Evolutionary conservation across 1,284 basidiomycete genomes (phyloP).

Genomic region (Rhodotorula mucilaginosa): DNA sequence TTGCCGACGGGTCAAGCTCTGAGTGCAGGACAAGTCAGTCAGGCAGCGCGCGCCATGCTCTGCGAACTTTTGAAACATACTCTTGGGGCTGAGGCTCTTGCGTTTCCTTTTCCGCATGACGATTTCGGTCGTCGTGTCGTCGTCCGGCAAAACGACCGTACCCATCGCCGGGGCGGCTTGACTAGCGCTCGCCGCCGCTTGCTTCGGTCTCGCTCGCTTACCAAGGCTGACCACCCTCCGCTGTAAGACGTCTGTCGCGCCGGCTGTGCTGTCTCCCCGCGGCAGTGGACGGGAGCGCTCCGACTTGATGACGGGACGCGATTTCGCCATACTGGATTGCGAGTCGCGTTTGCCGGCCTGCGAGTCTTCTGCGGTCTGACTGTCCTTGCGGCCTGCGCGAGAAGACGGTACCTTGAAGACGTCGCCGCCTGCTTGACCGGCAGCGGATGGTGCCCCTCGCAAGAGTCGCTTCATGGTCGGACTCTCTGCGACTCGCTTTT

Average conservation of each 20-base stretch:
- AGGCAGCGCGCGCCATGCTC: no score
- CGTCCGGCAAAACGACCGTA: not conserved
- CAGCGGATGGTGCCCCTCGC: not conserved
- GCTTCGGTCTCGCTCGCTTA: conserved; percentile 13
- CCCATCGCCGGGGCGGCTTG: not conserved
- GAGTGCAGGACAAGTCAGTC: not conserved
- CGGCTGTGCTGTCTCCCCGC: conserved; percentile 21
- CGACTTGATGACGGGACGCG: conserved; percentile 21
- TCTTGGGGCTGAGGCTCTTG: conserved; percentile 30
- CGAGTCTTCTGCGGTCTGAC: not conserved
- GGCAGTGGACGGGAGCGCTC: conserved; percentile 34
- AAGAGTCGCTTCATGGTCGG: conserved; percentile 39
- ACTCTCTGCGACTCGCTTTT: conserved; percentile 28
- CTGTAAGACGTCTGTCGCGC: conserved; percentile 15
- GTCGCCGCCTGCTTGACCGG: not conserved
- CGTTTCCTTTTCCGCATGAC: conserved; percentile 19
- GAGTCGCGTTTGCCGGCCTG: not conserved
- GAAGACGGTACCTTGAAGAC: conserved; percentile 36
- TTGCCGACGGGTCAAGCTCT: conserved; percentile 15
- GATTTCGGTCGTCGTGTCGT: not conserved
- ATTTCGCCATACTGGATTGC: not conserved
- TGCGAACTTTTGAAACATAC: conserved; percentile 9
- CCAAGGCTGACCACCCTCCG: conserved; percentile 30
- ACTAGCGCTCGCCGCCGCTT: not conserved
- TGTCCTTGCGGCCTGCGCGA: not conserved